phyloP scores from a whole-genome alignment of 179 eudicot species.

The Sideroxylon spinosum region DNA sequence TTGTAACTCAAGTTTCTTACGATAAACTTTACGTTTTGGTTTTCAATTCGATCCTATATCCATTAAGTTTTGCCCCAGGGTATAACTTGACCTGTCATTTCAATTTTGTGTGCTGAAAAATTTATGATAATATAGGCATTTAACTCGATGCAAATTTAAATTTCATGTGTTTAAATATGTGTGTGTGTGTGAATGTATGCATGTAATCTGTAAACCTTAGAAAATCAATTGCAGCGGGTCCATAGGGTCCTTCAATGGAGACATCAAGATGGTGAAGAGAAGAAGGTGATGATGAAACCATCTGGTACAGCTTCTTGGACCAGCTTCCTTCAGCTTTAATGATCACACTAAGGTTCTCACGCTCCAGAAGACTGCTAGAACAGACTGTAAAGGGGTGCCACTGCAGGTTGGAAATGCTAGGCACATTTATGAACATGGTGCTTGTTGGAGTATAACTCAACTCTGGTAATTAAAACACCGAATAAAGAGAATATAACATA shows the following conservation, averaged over 20 bases:
- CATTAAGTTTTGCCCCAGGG: too few relatives aligned
- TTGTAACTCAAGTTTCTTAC: too few relatives aligned
- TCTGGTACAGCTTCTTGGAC: slow-evolving; percentile 57
- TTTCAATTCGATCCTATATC: too few relatives aligned
- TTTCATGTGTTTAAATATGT: too few relatives aligned
- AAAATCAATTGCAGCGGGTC: slow-evolving; percentile 64
- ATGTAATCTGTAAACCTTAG: slow-evolving; percentile 36
- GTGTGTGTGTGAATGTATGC: too few relatives aligned
- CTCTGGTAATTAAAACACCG: slow-evolving; percentile 15
- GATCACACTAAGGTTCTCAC: slow-evolving; percentile 57
- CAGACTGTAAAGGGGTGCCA: slow-evolving; percentile 91
- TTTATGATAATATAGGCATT: too few relatives aligned
- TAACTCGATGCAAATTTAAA: too few relatives aligned
- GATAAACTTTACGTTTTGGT: too few relatives aligned
- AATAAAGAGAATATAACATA: background rate
- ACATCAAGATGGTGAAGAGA: slow-evolving; percentile 50
- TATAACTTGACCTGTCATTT: too few relatives aligned
- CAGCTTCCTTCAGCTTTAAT: slow-evolving; percentile 72
- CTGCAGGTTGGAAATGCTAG: slow-evolving; percentile 70
- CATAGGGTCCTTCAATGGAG: slow-evolving; percentile 87
- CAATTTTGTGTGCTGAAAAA: too few relatives aligned
- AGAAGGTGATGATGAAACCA: slow-evolving; percentile 52
- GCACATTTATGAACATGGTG: slow-evolving; percentile 63
- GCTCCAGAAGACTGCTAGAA: slow-evolving; percentile 61
- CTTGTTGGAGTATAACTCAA: slow-evolving; percentile 59